These are phyloP conservation scores for Cladosporium sp. DNA, from an alignment of 2,329 filamentous ascomycete species.

Conservation along the genomic window DNA sequence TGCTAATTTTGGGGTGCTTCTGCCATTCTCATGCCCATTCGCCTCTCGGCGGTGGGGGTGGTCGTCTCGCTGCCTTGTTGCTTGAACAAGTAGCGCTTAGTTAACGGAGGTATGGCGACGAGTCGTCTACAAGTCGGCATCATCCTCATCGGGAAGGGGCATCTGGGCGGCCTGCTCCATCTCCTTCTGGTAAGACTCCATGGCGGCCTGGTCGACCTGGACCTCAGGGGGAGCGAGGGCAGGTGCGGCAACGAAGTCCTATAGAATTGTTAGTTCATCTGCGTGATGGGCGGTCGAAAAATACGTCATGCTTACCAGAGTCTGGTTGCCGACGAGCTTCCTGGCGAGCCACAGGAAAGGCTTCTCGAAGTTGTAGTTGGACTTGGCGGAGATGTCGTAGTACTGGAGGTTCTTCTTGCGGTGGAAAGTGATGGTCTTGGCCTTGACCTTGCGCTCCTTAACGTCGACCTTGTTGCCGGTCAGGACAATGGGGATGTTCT, in stretches of 20 bases:
- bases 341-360: slow-evolving; percentile 98
- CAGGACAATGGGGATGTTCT: slow-evolving; percentile 98
- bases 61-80: slow-evolving; percentile 2
- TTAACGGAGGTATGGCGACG: slow-evolving; percentile 2
- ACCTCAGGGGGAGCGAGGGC: slow-evolving; percentile 93
- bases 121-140: slow-evolving; percentile 55
- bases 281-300: background rate
- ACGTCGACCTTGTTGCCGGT: slow-evolving; percentile 99
- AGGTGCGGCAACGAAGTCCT: slow-evolving; percentile 96
- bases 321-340: slow-evolving; percentile 94
- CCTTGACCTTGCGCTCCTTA: slow-evolving; percentile 99
- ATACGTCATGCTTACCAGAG: slow-evolving; percentile 58
- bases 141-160: slow-evolving; percentile 93
- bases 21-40: slow-evolving; percentile 10
- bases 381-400: slow-evolving; percentile 99
- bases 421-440: slow-evolving; percentile 99
- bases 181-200: slow-evolving; percentile 80
- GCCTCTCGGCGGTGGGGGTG: slow-evolving; percentile 4
- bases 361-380: slow-evolving; percentile 99
- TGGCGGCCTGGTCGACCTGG: slow-evolving; percentile 76
- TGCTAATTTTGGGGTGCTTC: slow-evolving; percentile 10
- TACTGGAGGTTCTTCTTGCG: slow-evolving; percentile 99
- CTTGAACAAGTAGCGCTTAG: background rate
- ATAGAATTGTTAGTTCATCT: slow-evolving; percentile 24
- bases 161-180: slow-evolving; percentile 74